phyloP scores from a whole-genome alignment of 331 rosid species.

The Malus hybrid region DNA sequence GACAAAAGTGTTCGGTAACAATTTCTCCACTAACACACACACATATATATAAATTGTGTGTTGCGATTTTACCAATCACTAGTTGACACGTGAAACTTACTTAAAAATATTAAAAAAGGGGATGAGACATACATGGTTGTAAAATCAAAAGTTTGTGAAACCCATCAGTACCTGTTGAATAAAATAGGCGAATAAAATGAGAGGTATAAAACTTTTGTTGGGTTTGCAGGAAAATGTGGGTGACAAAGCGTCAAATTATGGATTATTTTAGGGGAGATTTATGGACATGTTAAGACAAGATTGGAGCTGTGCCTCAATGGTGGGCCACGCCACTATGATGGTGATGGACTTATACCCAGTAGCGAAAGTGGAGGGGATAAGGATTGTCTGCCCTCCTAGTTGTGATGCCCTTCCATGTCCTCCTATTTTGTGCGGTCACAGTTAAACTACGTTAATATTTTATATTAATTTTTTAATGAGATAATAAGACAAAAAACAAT shows the following conservation, averaged over 20 bases:
- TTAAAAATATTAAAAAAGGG: not conserved
- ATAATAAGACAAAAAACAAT: too few species aligned
- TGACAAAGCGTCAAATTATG: not conserved
- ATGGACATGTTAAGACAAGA: not conserved
- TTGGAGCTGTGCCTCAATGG: not conserved
- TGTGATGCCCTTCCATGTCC: too few species aligned
- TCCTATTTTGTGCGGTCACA: too few species aligned
- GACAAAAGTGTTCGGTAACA: too few species aligned
- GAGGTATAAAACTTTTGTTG: not conserved
- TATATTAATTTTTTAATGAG: too few species aligned
- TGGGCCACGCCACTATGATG: not conserved
- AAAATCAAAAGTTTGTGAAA: constrained; percentile 3
- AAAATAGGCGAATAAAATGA: too few species aligned
- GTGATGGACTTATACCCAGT: not conserved
- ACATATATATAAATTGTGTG: not conserved
- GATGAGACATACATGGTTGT: constrained; percentile 8
- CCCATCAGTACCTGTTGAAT: not conserved
- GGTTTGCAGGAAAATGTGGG: not conserved
- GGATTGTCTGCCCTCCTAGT: too few species aligned
- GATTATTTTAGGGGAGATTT: not conserved
- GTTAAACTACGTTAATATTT: too few species aligned
- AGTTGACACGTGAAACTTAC: constrained; percentile 7
- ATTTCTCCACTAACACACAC: too few species aligned
- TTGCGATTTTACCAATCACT: not conserved
- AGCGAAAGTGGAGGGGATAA: too few species aligned